Evolutionary conservation across 306 rosid genomes (phyloP).

Genomic region (Casuarina glauca): DNA sequence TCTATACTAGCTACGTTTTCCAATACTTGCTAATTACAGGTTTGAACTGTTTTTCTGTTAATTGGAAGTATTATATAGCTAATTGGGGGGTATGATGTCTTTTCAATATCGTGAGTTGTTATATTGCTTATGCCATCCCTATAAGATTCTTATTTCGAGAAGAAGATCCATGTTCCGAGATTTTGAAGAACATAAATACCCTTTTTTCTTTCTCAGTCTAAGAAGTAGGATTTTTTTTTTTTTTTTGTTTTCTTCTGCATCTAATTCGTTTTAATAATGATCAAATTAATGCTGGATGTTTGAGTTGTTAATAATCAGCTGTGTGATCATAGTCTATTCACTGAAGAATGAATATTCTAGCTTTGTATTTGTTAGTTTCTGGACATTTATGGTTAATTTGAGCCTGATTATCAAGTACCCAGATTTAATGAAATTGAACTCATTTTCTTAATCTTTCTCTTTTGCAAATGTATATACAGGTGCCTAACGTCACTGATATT

Average conservation of each 20-base stretch:
- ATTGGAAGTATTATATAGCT: background rate
- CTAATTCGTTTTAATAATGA: background rate
- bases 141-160: background rate
- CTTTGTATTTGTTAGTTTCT: background rate
- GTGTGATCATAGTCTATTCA: background rate
- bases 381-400: background rate
- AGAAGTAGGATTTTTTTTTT: background rate
- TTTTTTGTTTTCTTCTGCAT: background rate
- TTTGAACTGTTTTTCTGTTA: background rate
- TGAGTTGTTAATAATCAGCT: slow-evolving; percentile 3
- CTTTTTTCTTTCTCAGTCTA: slow-evolving; percentile 9
- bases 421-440: background rate
- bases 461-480: slow-evolving; percentile 41
- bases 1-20: background rate
- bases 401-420: background rate
- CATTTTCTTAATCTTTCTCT: background rate
- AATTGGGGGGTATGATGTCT: background rate
- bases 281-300: background rate
- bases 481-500: slow-evolving; percentile 81
- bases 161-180: background rate
- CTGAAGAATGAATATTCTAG: background rate
- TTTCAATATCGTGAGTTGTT: background rate
- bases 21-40: background rate
- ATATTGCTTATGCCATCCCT: background rate
- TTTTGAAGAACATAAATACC: background rate